Percentiles rank a stretch among this genome's conserved stretches.
Conservation (phyloP, 352 stramenopile genomes). For the Phytophthora pluvialis region DNA sequence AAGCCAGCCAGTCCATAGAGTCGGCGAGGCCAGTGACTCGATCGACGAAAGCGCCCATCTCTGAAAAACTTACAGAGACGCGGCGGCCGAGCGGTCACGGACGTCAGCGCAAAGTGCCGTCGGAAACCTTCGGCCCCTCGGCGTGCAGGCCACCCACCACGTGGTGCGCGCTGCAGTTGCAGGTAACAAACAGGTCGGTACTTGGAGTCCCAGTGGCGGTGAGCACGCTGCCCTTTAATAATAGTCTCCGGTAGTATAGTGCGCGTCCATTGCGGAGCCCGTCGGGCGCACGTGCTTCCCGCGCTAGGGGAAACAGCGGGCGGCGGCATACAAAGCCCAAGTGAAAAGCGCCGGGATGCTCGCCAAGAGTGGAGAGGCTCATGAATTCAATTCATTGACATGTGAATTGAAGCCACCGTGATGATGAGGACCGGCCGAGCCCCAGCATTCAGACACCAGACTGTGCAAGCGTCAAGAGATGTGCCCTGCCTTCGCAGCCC, state of each 20-base stretch:
- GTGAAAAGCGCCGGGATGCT: not conserved
- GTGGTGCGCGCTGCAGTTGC: slow-evolving; percentile 1
- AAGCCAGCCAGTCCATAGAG: slow-evolving; percentile 30
- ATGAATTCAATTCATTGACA: too few species aligned
- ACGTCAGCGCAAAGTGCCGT: slow-evolving; percentile 5
- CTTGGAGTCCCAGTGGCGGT: not conserved
- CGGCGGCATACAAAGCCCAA: slow-evolving; percentile 10
- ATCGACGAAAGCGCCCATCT: slow-evolving; percentile 21
- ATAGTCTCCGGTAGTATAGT: not conserved
- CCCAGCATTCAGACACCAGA: too few species aligned
- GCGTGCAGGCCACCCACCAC: not conserved
- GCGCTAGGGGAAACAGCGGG: slow-evolving; percentile 14
- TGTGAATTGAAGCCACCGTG: slow-evolving; percentile 3
- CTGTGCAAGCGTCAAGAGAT: not conserved
- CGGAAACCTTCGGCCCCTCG: not conserved
- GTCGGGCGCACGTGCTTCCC: slow-evolving; percentile 31
- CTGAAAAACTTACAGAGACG: slow-evolving; percentile 6
- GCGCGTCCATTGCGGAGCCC: slow-evolving; percentile 1
- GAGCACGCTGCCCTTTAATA: not conserved
- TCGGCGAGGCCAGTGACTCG: slow-evolving; percentile 19
- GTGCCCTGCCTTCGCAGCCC: slow-evolving; percentile 5
- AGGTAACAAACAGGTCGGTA: not conserved
- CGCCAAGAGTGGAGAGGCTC: too few species aligned
- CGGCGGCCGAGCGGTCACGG: slow-evolving; percentile 5
- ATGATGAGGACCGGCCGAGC: slow-evolving; percentile 13